Evolutionary conservation across 441 rosid genomes (phyloP).

Genomic region (Euphorbia celastroides): DNA sequence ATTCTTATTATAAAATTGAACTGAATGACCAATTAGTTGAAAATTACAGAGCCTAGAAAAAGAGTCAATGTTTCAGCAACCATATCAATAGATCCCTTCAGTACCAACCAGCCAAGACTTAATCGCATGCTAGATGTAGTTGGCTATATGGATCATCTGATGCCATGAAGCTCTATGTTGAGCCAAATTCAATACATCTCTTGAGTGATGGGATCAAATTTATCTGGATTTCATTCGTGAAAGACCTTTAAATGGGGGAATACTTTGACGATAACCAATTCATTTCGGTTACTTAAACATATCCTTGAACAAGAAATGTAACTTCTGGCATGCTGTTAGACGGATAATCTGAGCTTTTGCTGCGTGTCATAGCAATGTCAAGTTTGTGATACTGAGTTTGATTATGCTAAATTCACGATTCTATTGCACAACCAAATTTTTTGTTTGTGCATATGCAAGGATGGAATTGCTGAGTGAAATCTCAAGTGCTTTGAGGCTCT

Average conservation of each 20-base stretch:
- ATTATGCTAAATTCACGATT: neutral
- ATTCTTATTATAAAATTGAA: too few relatives aligned
- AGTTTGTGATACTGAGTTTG: neutral
- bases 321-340: neutral
- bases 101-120: too few relatives aligned
- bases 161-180: neutral
- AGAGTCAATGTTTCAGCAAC: too few relatives aligned
- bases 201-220: conserved; percentile 1
- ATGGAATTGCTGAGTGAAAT: neutral
- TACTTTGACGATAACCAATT: neutral
- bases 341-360: conserved; percentile 1
- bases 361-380: neutral
- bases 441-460: neutral
- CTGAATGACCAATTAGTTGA: too few relatives aligned
- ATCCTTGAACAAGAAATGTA: neutral
- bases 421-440: neutral
- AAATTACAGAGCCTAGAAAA: too few relatives aligned
- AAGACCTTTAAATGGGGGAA: neutral
- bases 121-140: too few relatives aligned
- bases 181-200: too few relatives aligned
- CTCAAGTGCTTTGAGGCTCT: neutral
- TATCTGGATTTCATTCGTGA: neutral
- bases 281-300: neutral
- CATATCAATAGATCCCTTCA: too few relatives aligned
- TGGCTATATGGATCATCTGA: too few relatives aligned